A percentile compares a stretch with the other conserved stretches of the same genome.
phyloP scores from a whole-genome alignment of 2,329 filamentous ascomycete genomes.

The Claviceps sp. region DNA sequence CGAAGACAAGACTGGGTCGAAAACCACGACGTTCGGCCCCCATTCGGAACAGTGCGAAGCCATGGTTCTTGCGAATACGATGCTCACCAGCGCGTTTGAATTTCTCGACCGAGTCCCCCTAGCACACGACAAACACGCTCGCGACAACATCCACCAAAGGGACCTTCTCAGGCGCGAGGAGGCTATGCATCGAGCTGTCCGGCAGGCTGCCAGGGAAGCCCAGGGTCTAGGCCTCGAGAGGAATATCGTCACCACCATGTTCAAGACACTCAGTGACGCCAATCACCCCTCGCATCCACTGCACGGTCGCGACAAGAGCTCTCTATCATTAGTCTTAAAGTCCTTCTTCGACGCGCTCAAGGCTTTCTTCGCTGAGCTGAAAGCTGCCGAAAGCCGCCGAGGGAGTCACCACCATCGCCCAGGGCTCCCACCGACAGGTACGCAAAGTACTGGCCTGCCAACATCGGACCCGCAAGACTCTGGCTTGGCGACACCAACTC shows the following conservation, averaged over 20 bases:
- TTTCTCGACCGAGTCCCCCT: background rate
- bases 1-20: background rate
- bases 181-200: background rate
- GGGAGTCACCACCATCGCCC: too few species aligned
- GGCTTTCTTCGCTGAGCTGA: background rate
- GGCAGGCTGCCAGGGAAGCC: background rate
- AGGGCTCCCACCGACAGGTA: too few species aligned
- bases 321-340: background rate
- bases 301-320: background rate
- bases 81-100: background rate
- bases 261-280: background rate
- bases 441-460: too few species aligned
- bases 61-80: background rate
- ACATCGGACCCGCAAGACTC: too few species aligned
- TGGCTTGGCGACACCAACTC: too few species aligned
- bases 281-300: background rate
- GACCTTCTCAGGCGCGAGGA: background rate
- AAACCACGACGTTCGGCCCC: background rate
- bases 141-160: too few species aligned
- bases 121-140: background rate
- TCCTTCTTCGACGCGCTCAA: background rate
- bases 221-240: background rate
- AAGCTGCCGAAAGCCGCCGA: background rate
- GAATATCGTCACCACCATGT: background rate
- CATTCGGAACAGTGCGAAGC: background rate